Evolutionary conservation across 495 filamentous ascomycete species (phyloP), one percentile per base, ranked within the genome.

Genomic region (Melanomma pulvis-pyrius): DNA sequence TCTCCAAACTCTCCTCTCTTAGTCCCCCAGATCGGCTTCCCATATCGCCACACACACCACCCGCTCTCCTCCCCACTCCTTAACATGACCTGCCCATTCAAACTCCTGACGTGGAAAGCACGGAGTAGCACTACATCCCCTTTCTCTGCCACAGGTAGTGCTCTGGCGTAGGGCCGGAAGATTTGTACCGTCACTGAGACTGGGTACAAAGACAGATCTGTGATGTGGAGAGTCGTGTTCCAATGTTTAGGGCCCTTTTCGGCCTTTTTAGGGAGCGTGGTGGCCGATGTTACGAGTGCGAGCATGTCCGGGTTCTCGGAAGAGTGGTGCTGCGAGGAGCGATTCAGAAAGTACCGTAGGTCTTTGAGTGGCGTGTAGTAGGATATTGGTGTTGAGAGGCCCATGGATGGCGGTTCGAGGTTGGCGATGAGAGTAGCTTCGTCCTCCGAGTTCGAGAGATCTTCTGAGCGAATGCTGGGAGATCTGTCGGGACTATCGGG

Each of bases 111-210:
- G 58, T 82, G 83, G 70, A 97, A 92, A 44, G 87, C 81, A 6
- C 89, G 83, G 13, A 98, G 81, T 39, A 98, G 75, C 22, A 97
- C 80, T 1, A 87, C 86, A 67, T 94, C 89, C 8, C 94, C 94
- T 17, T 82, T 81, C 2, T 80, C 78, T 25, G 91, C 79, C 5
- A 81, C 72, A 0, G 94, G 94, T 1, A 98, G 79, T 0, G 86
- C 83, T 13, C 83, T 82, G 68, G 87, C 88, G 72, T 88, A 86
- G 0, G 91, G 88, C 5, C 91, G 84, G 74, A 90, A 90, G 17
- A 97, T 79, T 61, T 90, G 86, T 0, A 91, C 90, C 8, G 79
- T 61, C 5, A 66, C 62, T 7, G 57, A 9, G 8, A 48, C 21
- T 0, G 71, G 67, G 34, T 24, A 74, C 41, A 39, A 66, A 61